Conservation (phyloP, 169 alveolate species). For the Eimeria maxima region DNA sequence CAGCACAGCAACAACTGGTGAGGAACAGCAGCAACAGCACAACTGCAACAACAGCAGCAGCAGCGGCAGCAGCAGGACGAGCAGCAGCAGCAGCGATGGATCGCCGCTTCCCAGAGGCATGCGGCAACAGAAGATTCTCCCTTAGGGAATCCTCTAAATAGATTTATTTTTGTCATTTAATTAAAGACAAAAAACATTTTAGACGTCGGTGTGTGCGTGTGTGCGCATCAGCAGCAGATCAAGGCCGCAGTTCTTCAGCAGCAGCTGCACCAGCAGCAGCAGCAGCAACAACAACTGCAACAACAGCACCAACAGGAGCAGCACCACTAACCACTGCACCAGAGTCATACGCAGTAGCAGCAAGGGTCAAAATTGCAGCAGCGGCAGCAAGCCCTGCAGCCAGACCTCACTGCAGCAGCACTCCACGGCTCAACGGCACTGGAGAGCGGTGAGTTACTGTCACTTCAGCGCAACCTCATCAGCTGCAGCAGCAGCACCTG, state of each 20-base stretch:
- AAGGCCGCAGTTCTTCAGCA: neutral
- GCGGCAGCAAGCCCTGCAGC: neutral
- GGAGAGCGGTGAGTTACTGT: neutral
- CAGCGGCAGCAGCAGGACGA: conserved; percentile 19
- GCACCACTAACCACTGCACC: neutral
- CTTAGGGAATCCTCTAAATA: neutral
- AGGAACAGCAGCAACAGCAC: neutral
- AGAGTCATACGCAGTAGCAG: neutral
- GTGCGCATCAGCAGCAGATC: conserved; percentile 5
- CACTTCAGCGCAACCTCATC: neutral
- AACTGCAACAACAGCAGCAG: conserved; percentile 24
- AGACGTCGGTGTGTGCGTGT: neutral
- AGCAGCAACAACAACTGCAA: neutral
- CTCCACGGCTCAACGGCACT: neutral
- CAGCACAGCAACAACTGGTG: neutral
- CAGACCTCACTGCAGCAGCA: conserved; percentile 23
- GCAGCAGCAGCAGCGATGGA: neutral
- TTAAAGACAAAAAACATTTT: neutral
- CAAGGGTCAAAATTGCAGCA: neutral
- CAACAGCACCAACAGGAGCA: neutral
- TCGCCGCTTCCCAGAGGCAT: neutral
- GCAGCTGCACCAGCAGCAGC: conserved; percentile 10
- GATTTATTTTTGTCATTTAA: neutral
- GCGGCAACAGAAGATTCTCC: neutral
- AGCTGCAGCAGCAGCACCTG: conserved; percentile 17